Evolutionary conservation across 371 early-diverging fungal genomes (phyloP), one percentile per base, ranked within the genome.

Genomic region (Mortierella sp.): DNA sequence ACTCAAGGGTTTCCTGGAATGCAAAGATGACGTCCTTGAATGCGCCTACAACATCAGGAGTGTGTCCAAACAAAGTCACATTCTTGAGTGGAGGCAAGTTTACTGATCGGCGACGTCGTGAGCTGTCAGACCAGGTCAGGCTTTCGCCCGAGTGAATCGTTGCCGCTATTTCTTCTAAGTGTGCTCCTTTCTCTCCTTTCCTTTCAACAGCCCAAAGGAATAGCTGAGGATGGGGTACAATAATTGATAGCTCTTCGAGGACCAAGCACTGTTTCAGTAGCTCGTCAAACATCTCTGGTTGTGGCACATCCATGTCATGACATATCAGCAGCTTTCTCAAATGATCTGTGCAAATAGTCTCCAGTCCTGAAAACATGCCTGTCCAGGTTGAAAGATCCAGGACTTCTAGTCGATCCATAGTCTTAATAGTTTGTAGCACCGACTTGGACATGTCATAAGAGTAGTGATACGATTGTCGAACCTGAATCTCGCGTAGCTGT

Each of bases 401-500:
- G 6, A 76, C 76, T 45, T 76, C 70, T 12, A 76, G 40, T 12
- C 76, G 67, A 24, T 76, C 67, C 58, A 76, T 76, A 6, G 67
- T 57, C 51, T 70, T 70, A 16, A 76, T 76, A 40, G 65, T 76
- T 62, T 70, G 71, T 40, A 76, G 64, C 10, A 76, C 76, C 5
- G 76, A 76, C 67, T 70, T 70, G 51, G 76, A 76, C 76, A 76
- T 76, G 60, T 76, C 76, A 22, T 76, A 70, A 14, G 76, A 66
- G 40, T 76, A 76, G 37, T 70, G 67, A 39, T 76, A 76, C 51
- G 70, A 70, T 52, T 76, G 76, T 22, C 76, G 66, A 39, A 70
- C 65, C 59, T 76, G 76, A 49, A 76, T 76, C 64, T 76, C 76
- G 0, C 76, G 70, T 37, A 76, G 32, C 37, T 76, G 70, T 22